Percentiles rank a stretch among this genome's conserved stretches.
Evolutionary conservation across 768 basidiomycete species (phyloP).

Genomic region (Russula virescens): DNA sequence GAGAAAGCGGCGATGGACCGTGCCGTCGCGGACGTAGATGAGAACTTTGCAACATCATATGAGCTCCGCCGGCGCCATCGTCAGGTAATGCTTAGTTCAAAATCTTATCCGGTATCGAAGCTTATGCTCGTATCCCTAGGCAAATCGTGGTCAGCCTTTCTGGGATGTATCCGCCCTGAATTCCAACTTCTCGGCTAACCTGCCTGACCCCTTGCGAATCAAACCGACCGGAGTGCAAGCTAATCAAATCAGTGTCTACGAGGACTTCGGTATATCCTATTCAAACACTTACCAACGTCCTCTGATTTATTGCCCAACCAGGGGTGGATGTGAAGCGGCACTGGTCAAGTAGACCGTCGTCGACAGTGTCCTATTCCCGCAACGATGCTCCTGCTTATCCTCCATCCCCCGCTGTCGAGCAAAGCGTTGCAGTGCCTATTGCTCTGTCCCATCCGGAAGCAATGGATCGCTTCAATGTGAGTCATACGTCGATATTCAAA

Average conservation of each 20-base stretch:
- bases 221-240: conserved; percentile 75
- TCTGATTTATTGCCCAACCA: conserved; percentile 25
- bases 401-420: conserved; percentile 61
- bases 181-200: conserved; percentile 58
- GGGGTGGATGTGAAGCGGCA: conserved; percentile 55
- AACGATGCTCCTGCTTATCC: conserved; percentile 44
- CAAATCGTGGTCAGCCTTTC: conserved; percentile 69
- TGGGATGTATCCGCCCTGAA: conserved; percentile 79
- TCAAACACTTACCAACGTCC: background rate
- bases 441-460: conserved; percentile 70
- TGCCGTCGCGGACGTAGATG: conserved; percentile 89
- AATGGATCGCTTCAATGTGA: conserved; percentile 81
- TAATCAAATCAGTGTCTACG: conserved; percentile 85
- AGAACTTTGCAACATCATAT: conserved; percentile 76
- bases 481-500: conserved; percentile 27
- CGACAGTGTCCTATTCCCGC: conserved; percentile 61
- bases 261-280: conserved; percentile 69
- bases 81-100: conserved; percentile 46
- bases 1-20: conserved; percentile 98
- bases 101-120: background rate
- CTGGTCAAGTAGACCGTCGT: conserved; percentile 58
- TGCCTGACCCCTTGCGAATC: conserved; percentile 88
- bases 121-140: conserved; percentile 32
- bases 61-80: conserved; percentile 80
- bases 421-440: conserved; percentile 34